Base-by-base conservation (phyloP, 129 eudicot genomes). In the Oenanthe sinensis region DNA sequence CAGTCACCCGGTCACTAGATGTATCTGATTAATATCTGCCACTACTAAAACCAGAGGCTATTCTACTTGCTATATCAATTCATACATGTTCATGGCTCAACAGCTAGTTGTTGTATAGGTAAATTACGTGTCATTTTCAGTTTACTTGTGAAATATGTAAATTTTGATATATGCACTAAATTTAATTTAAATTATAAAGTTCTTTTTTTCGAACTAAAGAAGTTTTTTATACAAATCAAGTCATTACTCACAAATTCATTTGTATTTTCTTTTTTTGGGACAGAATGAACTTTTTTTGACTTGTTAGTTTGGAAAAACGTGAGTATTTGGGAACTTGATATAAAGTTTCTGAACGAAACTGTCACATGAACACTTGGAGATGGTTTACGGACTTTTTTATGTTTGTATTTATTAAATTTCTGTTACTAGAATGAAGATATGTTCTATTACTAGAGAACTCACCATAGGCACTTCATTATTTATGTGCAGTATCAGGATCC, bases 401-500 rank as follows among this genome's bases (percentile, higher is more conserved):
- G 16, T 17, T 50, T 50, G 8, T 50, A 17, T 49, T 3, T 50
- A 50, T 45, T 75, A 14, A 36, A 30, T 67, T 24, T 52, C 70
- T 13, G 17, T 77, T n/a, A 17, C 24, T 33, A 7, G 45, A 65
- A 42, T 2, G 6, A 43, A 17, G 48, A 62, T 77, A 60, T 50
- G 16, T 9, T 42, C 48, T 79, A 30, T 75, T 26, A 40, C 52
- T 26, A 48, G 37, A 28, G 17, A 30, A 69, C 80, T 81, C 47
- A 73, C 70, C 22, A 9, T 55, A 33, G 63, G 16, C 26, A 19
- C 63, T 44, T 39, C 65, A 46, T 45, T 75, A 6, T 79, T 77
- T 77, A n/a, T 84, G 13, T 79, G 91, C 87, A 95, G 98, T 81
- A 88, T 91, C 47, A 86, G 96, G 26, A 88, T 91, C 52, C 92